A percentile compares a stretch with the other conserved stretches of the same genome.
Evolutionary conservation across 2,329 filamentous ascomycete genomes (phyloP).

Genomic region (Scolecobasidium constrictum): DNA sequence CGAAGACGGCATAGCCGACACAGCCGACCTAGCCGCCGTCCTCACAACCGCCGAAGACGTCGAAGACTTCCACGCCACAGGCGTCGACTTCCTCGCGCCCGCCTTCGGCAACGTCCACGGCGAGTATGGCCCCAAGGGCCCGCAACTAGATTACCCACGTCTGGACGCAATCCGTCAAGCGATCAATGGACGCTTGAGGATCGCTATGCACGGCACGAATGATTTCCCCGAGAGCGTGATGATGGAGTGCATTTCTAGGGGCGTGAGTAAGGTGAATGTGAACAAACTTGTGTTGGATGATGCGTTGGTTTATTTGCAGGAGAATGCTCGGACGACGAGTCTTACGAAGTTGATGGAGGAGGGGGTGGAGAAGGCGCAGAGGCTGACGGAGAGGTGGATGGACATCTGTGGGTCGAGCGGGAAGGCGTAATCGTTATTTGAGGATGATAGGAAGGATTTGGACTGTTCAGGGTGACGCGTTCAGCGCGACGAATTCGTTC

Average conservation of each 20-base stretch:
- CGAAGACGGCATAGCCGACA: conserved; percentile 64
- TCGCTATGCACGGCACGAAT: conserved; percentile 48
- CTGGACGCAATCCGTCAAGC: not conserved
- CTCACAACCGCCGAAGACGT: conserved; percentile 60
- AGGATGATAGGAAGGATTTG: no score
- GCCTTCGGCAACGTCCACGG: conserved; percentile 71
- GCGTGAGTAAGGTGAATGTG: conserved; percentile 47
- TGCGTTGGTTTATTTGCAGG: conserved; percentile 20
- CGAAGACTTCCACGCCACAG: conserved; percentile 58
- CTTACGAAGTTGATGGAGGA: conserved; percentile 34
- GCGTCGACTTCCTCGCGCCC: conserved; percentile 64
- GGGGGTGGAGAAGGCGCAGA: conserved; percentile 32
- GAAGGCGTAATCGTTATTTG: conserved; percentile 29
- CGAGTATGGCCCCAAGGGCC: conserved; percentile 55
- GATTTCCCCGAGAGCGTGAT: conserved; percentile 41
- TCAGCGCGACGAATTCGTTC: no score
- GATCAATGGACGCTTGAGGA: conserved; percentile 13
- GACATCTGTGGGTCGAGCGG: conserved; percentile 36
- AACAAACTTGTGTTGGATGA: conserved; percentile 41
- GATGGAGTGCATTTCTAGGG: conserved; percentile 39
- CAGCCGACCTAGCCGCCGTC: conserved; percentile 49
- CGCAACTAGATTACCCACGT: conserved; percentile 25
- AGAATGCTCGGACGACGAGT: conserved; percentile 24
- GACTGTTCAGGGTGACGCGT: no score
- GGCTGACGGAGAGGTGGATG: conserved; percentile 37